A percentile compares a stretch with the other conserved stretches of the same genome.
These are phyloP conservation scores for Candida morakotiae DNA, from an alignment of 805 yeast genomes.

Conservation along the genomic window DNA sequence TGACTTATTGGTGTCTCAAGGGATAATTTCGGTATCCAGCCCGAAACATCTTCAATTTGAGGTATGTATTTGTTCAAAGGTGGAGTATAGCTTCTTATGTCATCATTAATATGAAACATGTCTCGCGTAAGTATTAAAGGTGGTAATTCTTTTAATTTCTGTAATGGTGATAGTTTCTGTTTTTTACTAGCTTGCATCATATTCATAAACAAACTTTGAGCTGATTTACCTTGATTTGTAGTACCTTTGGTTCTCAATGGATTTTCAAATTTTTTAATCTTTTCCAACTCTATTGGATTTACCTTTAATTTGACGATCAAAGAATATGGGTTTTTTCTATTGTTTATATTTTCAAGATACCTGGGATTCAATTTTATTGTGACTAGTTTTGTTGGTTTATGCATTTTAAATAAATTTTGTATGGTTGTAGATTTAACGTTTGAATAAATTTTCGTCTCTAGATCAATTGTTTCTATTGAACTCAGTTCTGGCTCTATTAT, in stretches of 20 bases:
- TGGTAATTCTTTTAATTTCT: slow-evolving; percentile 26
- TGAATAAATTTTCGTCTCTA: slow-evolving; percentile 18
- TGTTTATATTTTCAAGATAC: slow-evolving; percentile 4
- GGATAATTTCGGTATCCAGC: not conserved
- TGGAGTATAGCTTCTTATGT: not conserved
- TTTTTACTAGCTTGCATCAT: slow-evolving; percentile 34
- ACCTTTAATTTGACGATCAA: slow-evolving; percentile 21
- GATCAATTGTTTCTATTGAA: slow-evolving; percentile 8
- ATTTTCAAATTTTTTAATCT: slow-evolving; percentile 22
- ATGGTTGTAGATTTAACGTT: slow-evolving; percentile 16
- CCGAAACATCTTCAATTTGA: not conserved
- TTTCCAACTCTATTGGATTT: slow-evolving; percentile 19
- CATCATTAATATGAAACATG: slow-evolving; percentile 29
- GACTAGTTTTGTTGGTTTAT: not conserved
- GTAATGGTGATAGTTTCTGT: slow-evolving; percentile 25
- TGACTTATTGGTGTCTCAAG: not conserved
- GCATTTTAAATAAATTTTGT: slow-evolving; percentile 14
- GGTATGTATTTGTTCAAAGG: not conserved
- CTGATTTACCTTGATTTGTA: slow-evolving; percentile 8
- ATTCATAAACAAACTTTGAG: slow-evolving; percentile 27
- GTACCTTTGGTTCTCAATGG: slow-evolving; percentile 28
- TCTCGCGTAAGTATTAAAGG: slow-evolving; percentile 26
- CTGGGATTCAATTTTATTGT: not conserved
- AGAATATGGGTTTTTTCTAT: not conserved
- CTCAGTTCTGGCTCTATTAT: not conserved